These are phyloP conservation scores for Macrolepiota fuliginosa DNA, from an alignment of 768 basidiomycete genomes.

Conservation along the genomic window DNA sequence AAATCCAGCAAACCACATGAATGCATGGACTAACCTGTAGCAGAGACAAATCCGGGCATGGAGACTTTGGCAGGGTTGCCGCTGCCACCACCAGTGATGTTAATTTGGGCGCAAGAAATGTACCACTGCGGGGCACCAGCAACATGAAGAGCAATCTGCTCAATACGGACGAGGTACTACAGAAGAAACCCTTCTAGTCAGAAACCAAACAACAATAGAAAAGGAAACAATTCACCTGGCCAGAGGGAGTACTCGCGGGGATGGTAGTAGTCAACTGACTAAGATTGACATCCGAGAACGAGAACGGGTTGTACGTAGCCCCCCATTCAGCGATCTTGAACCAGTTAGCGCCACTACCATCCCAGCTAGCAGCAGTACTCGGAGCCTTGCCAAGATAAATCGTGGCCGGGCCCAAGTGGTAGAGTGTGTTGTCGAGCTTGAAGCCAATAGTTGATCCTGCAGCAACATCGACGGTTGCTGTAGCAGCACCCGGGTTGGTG, in stretches of 20 bases:
- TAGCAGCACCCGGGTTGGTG: constrained; percentile 30
- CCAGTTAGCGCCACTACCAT: constrained; percentile 40
- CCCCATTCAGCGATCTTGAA: constrained; percentile 27
- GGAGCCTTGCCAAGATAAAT: constrained; percentile 50
- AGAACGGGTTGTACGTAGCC: constrained; percentile 16
- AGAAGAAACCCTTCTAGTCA: constrained; percentile 16
- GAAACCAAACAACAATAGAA: constrained; percentile 33
- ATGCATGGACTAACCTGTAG: neutral
- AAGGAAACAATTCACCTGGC: constrained; percentile 17
- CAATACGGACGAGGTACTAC: constrained; percentile 36
- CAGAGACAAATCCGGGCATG: constrained; percentile 38
- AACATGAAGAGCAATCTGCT: constrained; percentile 39
- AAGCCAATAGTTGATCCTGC: constrained; percentile 39
- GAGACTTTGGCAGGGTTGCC: constrained; percentile 39
- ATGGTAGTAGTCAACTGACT: neutral
- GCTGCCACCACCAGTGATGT: constrained; percentile 35
- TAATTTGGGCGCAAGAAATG: constrained; percentile 43
- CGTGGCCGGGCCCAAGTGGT: constrained; percentile 42
- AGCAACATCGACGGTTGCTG: constrained; percentile 34
- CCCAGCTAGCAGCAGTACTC: constrained; percentile 33
- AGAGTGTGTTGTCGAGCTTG: constrained; percentile 38
- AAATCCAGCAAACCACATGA: neutral
- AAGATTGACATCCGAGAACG: constrained; percentile 34
- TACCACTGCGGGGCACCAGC: constrained; percentile 40
- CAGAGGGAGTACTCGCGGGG: neutral